Evolutionary conservation across 345 rosid species (phyloP).

Genomic region (Eucalyptus curtisii): DNA sequence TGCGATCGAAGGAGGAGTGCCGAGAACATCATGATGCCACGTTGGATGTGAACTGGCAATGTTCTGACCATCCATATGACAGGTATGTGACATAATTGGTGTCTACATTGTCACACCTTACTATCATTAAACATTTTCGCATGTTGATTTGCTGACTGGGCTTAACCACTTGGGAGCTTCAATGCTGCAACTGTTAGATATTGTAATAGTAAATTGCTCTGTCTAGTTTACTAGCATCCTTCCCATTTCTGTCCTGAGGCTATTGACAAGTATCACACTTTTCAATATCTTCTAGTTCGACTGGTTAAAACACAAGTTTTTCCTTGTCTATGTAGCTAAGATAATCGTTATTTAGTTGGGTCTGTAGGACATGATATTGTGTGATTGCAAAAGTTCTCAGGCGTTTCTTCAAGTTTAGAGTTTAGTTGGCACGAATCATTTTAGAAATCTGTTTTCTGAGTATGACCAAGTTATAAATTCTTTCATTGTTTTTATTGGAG

Average conservation of each 20-base stretch:
- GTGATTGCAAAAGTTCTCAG: neutral
- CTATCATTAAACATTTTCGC: neutral
- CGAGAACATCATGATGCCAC: slow-evolving; percentile 77
- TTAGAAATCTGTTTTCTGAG: neutral
- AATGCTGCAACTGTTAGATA: neutral
- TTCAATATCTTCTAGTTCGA: neutral
- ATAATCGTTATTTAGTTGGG: neutral
- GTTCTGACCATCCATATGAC: slow-evolving; percentile 63
- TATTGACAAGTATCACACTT: neutral
- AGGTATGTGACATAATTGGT: slow-evolving; percentile 28
- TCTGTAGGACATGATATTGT: neutral
- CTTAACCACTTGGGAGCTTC: neutral
- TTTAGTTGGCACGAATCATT: neutral
- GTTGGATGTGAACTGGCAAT: slow-evolving; percentile 67
- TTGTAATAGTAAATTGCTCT: neutral
- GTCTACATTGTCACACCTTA: neutral
- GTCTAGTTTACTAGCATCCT: neutral
- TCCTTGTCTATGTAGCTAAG: neutral
- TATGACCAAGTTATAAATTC: neutral
- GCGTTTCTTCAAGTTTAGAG: neutral
- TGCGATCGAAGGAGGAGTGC: slow-evolving; percentile 74
- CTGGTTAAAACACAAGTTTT: neutral
- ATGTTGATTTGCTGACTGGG: neutral
- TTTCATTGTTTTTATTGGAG: neutral
- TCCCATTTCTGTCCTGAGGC: neutral